A percentile compares a stretch with the other conserved stretches of the same genome.
These are phyloP conservation scores for Xylariaceae sp. DNA, from an alignment of 2,329 filamentous ascomycete species.

Conservation along the genomic window DNA sequence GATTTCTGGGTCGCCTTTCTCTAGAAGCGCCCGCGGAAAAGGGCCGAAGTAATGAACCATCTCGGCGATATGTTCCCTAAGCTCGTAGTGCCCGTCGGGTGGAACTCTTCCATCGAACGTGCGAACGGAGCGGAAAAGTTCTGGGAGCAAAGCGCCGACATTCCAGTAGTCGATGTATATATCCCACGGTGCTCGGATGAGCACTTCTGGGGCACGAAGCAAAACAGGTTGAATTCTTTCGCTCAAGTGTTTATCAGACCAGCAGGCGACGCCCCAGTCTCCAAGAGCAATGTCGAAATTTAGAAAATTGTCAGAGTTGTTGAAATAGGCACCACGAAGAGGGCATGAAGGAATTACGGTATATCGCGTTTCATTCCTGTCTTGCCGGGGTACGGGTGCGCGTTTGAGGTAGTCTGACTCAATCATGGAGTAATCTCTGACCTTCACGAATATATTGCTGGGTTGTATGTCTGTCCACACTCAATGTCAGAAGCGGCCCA, in stretches of 20 bases:
- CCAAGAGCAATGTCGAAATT: slow-evolving; percentile 22
- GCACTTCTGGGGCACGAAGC: slow-evolving; percentile 26
- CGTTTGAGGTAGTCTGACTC: slow-evolving; percentile 13
- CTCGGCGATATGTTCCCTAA: slow-evolving; percentile 15
- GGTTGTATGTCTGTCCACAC: slow-evolving; percentile 22
- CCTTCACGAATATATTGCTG: slow-evolving; percentile 23
- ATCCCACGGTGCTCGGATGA: slow-evolving; percentile 24
- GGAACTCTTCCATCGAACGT: slow-evolving; percentile 19
- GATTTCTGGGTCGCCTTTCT: slow-evolving; percentile 10
- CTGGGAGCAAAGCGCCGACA: slow-evolving; percentile 20
- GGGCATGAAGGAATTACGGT: neutral
- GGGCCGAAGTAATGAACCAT: slow-evolving; percentile 20
- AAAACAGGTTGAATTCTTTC: slow-evolving; percentile 24
- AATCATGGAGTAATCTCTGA: slow-evolving; percentile 20
- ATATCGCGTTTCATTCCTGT: neutral
- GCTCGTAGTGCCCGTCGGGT: slow-evolving; percentile 9
- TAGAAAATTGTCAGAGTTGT: neutral
- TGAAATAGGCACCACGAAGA: slow-evolving; percentile 1
- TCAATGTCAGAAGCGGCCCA: neutral
- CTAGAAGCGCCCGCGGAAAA: slow-evolving; percentile 18
- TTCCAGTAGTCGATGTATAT: slow-evolving; percentile 22
- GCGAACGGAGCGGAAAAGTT: slow-evolving; percentile 13
- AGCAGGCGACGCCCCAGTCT: slow-evolving; percentile 24
- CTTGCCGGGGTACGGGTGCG: slow-evolving; percentile 4
- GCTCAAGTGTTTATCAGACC: slow-evolving; percentile 16